These are phyloP conservation scores for Cladosporium velox DNA, from an alignment of 2,329 filamentous ascomycete species.

Conservation along the genomic window DNA sequence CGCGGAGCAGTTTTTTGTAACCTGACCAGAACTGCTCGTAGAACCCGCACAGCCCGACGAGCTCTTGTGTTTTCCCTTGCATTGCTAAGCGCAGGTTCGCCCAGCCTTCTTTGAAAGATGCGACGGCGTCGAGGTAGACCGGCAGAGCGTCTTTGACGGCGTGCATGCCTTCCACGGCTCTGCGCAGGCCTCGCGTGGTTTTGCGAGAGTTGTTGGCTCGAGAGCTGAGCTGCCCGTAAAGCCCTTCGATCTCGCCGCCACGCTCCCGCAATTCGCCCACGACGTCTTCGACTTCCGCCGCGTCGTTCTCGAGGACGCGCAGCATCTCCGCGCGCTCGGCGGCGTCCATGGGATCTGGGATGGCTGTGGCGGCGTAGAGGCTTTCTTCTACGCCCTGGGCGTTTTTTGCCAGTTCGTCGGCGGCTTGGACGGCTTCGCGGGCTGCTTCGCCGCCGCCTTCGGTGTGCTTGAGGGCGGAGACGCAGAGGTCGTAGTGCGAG, in stretches of 20 bases:
- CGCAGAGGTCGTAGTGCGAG: slow-evolving; percentile 88
- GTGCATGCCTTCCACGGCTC: slow-evolving; percentile 67
- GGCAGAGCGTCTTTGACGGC: slow-evolving; percentile 67
- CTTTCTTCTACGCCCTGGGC: slow-evolving; percentile 58
- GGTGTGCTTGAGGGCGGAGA: slow-evolving; percentile 86
- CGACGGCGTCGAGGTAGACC: slow-evolving; percentile 64
- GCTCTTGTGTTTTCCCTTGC: slow-evolving; percentile 68
- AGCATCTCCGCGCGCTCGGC: slow-evolving; percentile 83
- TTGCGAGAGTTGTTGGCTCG: slow-evolving; percentile 61
- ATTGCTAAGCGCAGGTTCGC: slow-evolving; percentile 72
- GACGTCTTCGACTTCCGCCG: slow-evolving; percentile 63
- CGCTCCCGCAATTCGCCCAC: slow-evolving; percentile 71
- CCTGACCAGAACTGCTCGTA: slow-evolving; percentile 85
- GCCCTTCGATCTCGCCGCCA: slow-evolving; percentile 73
- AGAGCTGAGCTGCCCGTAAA: slow-evolving; percentile 63
- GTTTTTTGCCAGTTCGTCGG: slow-evolving; percentile 35
- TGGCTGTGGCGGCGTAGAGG: slow-evolving; percentile 53
- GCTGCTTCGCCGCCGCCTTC: slow-evolving; percentile 60
- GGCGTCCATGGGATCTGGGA: slow-evolving; percentile 67
- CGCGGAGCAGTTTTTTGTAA: slow-evolving; percentile 81
- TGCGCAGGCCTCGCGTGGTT: slow-evolving; percentile 59
- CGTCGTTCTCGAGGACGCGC: slow-evolving; percentile 72
- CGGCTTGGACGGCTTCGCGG: slow-evolving; percentile 40
- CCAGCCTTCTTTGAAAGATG: slow-evolving; percentile 68
- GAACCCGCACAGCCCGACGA: slow-evolving; percentile 75